Percentiles rank a stretch among this genome's conserved stretches.
Evolutionary conservation across 805 yeast species (phyloP).

Genomic region (Cyberlindnera misumaiensis): DNA sequence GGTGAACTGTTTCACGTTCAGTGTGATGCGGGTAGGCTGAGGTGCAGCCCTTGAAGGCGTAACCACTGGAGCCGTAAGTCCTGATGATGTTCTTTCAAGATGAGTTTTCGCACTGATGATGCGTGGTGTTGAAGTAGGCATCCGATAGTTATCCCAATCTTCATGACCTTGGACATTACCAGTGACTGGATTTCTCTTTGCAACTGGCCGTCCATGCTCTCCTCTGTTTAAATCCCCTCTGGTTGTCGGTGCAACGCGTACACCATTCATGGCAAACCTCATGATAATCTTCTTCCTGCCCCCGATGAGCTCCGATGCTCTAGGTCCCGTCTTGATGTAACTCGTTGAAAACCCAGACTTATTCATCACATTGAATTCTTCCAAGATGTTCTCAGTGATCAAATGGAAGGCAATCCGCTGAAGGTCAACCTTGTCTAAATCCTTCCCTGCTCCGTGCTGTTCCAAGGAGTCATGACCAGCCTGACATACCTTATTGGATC

Average conservation of each 20-base stretch:
- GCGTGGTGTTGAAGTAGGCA: constrained; percentile 18
- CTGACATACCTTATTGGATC: constrained; percentile 49
- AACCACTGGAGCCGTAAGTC: constrained; percentile 3
- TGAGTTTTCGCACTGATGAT: constrained; percentile 20
- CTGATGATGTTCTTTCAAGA: constrained; percentile 20
- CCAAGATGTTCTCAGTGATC: constrained; percentile 55
- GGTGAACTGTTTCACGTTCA: constrained; percentile 14
- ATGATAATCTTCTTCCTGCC: constrained; percentile 42
- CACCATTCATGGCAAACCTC: constrained; percentile 32
- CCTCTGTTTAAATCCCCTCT: not conserved
- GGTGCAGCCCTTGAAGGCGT: constrained; percentile 8
- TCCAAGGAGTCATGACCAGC: constrained; percentile 54
- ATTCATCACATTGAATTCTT: constrained; percentile 67
- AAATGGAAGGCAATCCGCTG: constrained; percentile 81
- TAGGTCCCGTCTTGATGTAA: constrained; percentile 58
- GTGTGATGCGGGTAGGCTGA: constrained; percentile 17
- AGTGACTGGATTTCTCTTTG: constrained; percentile 1
- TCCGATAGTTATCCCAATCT: constrained; percentile 16
- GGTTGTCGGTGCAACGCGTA: constrained; percentile 6
- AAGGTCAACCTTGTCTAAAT: constrained; percentile 56
- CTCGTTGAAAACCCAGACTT: constrained; percentile 76
- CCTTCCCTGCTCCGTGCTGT: constrained; percentile 68
- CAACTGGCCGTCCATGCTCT: not conserved
- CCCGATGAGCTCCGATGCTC: constrained; percentile 42
- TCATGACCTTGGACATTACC: constrained; percentile 1